Percentiles rank a stretch among this genome's conserved stretches.
phyloP scores from a whole-genome alignment of 805 yeast genomes.

The Blastobotrys muscicola region DNA sequence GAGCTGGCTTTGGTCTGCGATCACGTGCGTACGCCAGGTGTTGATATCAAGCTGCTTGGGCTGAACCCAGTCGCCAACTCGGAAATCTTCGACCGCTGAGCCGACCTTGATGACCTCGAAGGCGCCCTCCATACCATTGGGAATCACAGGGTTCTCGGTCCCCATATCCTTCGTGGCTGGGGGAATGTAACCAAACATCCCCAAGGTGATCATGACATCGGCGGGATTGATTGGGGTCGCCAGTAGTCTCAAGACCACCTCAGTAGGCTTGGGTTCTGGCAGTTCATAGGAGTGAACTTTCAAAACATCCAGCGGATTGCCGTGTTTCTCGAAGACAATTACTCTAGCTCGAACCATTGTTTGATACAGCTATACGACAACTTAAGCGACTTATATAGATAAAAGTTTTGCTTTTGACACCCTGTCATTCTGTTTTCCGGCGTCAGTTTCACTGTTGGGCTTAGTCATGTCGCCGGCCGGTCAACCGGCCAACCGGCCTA shows the following conservation, averaged over 20 bases:
- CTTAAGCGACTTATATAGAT: no score
- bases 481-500: no score
- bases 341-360: no score
- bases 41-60: slow-evolving; percentile 75
- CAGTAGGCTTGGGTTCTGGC: slow-evolving; percentile 22
- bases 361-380: no score
- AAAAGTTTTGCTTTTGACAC: no score
- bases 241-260: slow-evolving; percentile 53
- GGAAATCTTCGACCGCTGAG: slow-evolving; percentile 28
- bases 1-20: slow-evolving; percentile 43
- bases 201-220: slow-evolving; percentile 63
- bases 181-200: slow-evolving; percentile 51
- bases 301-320: no score
- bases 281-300: slow-evolving; percentile 10
- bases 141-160: slow-evolving; percentile 59
- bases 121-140: slow-evolving; percentile 91
- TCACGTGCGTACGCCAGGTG: slow-evolving; percentile 82
- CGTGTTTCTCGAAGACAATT: no score
- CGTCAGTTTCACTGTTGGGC: no score
- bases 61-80: slow-evolving; percentile 78
- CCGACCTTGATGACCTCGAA: slow-evolving; percentile 75
- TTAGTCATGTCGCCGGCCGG: no score
- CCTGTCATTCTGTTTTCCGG: no score
- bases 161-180: slow-evolving; percentile 38
- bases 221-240: slow-evolving; percentile 89